phyloP scores from a whole-genome alignment of 2,329 filamentous ascomycete genomes.

The Talaromyces sp. region DNA sequence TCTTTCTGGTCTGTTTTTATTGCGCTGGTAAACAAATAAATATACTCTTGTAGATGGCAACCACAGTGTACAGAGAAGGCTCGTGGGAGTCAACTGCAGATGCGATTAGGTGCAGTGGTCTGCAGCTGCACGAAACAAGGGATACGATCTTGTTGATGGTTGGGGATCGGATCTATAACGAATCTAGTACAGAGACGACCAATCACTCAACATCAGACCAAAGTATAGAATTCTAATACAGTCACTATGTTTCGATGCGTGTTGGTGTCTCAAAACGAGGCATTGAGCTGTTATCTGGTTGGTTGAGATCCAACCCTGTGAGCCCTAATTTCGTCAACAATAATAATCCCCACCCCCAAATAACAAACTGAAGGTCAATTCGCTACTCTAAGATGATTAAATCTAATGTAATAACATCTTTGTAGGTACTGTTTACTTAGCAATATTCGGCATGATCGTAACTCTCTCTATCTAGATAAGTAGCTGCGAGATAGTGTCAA shows the following conservation, averaged over 20 bases:
- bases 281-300: too few species aligned
- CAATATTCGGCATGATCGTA: too few species aligned
- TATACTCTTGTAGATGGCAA: neutral
- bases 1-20: neutral
- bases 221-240: too few species aligned
- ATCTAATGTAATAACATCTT: too few species aligned
- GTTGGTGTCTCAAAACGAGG: too few species aligned
- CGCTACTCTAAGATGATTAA: neutral
- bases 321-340: neutral
- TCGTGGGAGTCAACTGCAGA: neutral
- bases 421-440: too few species aligned
- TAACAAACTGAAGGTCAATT: neutral
- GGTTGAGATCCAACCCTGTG: too few species aligned
- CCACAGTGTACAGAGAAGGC: neutral
- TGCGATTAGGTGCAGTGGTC: neutral
- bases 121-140: constrained; percentile 10
- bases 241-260: too few species aligned
- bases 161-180: neutral
- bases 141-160: constrained; percentile 9
- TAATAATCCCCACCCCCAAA: neutral
- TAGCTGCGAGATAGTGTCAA: neutral
- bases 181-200: neutral
- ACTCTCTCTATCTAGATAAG: too few species aligned
- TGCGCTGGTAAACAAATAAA: neutral
- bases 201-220: neutral